Evolutionary conservation across 495 filamentous ascomycete species (phyloP), one percentile per base, ranked within the genome.

Genomic region (Chaetomidium leptoderma): DNA sequence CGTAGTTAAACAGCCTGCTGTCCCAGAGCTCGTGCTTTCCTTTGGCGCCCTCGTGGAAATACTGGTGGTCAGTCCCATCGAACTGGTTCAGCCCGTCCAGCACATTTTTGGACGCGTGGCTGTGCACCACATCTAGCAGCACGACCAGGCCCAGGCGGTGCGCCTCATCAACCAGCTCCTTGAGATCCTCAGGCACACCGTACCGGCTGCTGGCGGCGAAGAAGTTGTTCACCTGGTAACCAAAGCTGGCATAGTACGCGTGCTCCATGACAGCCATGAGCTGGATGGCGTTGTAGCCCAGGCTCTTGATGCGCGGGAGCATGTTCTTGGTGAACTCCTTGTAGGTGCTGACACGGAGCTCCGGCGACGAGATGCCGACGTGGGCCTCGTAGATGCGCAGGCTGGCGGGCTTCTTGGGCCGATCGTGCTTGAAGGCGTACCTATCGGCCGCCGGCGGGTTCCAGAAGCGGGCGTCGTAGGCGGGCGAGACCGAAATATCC

Each of bases 251-350:
- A 72, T 98, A 98, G 77, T 98, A 98, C 27, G 93, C 92, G 74
- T 98, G 93, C 70, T 98, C 93, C 90, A 97, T 97, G 64, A 98
- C 81, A 39, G 93, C 93, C 93, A 98, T 98, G 62, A 98, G 78
- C 72, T 98, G 93, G 63, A 98, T 97, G 39, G 92, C 87, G 75
- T 98, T 97, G 76, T 98, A 98, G 53, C 92, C 93, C 54, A 97
- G 79, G 64, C 83, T 77, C 66, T 91, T 85, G 74, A 98, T 97
- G 59, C 92, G 85, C 9, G 92, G 91, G 8, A 98, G 81, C 81
- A 93, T 87, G 71, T 88, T 88, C 64, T 84, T 80, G 16, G 95
- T 97, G 74, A 98, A 98, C 72, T 98, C 90, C 71, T 95, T 96
- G 81, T 95, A 98, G 8, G 91, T 95, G 17, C 92, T 81, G 32